Conservation (phyloP, 192 early-diverging fungal species). For the Phlyctochytrium arcticum region DNA sequence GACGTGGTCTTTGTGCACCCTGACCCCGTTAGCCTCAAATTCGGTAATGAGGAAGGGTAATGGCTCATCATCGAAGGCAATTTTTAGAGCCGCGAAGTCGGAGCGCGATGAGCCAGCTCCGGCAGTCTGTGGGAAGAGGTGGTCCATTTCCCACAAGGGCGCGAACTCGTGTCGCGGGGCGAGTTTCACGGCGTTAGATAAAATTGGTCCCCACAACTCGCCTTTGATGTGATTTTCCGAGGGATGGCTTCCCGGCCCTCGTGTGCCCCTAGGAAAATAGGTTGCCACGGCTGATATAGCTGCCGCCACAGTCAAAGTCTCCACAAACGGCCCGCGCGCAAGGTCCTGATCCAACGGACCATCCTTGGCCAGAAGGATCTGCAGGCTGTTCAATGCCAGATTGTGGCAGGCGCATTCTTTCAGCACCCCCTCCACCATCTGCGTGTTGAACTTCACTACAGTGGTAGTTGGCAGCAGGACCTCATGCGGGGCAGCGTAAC, state of each 20-base stretch:
- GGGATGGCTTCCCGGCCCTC: neutral
- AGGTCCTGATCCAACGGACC: too few relatives aligned
- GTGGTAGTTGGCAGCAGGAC: too few relatives aligned
- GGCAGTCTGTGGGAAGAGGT: conserved; percentile 15
- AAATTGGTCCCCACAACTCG: neutral
- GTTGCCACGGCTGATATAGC: neutral
- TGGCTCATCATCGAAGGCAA: neutral
- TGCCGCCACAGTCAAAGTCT: too few relatives aligned
- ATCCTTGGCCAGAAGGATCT: too few relatives aligned
- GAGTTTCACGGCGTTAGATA: neutral
- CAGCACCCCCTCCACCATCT: too few relatives aligned
- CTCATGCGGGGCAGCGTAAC: too few relatives aligned
- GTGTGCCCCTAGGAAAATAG: neutral
- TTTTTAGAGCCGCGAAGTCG: conserved; percentile 4
- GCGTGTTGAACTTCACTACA: too few relatives aligned
- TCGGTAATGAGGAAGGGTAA: conserved; percentile 15
- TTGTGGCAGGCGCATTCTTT: too few relatives aligned
- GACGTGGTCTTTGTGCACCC: conserved; percentile 6
- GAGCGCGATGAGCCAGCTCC: conserved; percentile 11
- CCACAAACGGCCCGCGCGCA: too few relatives aligned
- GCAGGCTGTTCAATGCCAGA: too few relatives aligned
- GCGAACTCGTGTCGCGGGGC: neutral
- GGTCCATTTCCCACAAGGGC: conserved; percentile 15
- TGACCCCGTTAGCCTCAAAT: conserved; percentile 10
- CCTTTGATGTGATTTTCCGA: conserved; percentile 7